phyloP scores from a whole-genome alignment of 805 yeast genomes.

The Candida succiphila region DNA sequence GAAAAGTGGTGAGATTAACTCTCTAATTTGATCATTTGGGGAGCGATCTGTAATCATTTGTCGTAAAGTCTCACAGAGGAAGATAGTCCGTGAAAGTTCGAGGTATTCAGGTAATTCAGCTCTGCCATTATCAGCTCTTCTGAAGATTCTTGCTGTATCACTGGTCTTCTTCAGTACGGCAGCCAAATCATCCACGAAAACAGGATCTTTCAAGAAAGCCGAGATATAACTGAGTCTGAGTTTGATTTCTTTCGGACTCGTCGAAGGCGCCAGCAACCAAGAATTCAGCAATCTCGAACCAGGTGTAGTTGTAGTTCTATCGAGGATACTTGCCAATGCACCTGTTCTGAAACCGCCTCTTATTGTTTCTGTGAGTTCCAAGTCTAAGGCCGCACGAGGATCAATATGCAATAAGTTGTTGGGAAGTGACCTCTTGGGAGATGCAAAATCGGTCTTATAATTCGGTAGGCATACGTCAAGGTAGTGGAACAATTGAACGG shows the following conservation, averaged over 20 bases:
- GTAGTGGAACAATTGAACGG: conserved; percentile 57
- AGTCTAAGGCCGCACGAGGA: conserved; percentile 63
- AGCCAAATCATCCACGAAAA: conserved; percentile 22
- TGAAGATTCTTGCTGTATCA: conserved; percentile 52
- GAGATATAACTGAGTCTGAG: conserved; percentile 45
- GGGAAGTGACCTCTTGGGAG: conserved; percentile 52
- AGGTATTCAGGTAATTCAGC: conserved; percentile 20
- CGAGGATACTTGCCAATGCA: conserved; percentile 58
- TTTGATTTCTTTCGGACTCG: conserved; percentile 44
- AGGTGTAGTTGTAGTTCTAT: conserved; percentile 67
- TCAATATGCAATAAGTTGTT: conserved; percentile 65
- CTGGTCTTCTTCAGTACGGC: conserved; percentile 32
- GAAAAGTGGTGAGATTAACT: conserved; percentile 12
- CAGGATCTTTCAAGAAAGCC: conserved; percentile 24
- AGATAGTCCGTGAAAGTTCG: conserved; percentile 18
- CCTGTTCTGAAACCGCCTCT: conserved; percentile 53
- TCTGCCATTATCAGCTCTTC: conserved; percentile 36
- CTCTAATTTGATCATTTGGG: not conserved
- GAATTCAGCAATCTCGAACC: conserved; percentile 73
- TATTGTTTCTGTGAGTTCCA: conserved; percentile 58
- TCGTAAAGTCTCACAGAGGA: conserved; percentile 18
- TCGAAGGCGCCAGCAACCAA: conserved; percentile 78
- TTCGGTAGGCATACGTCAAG: conserved; percentile 67
- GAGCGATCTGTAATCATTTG: conserved; percentile 7
- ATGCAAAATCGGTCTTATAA: conserved; percentile 46